A percentile compares a stretch with the other conserved stretches of the same genome.
These are phyloP conservation scores for Lizonia empirigonia DNA, from an alignment of 2,329 filamentous ascomycete species.

Conservation along the genomic window DNA sequence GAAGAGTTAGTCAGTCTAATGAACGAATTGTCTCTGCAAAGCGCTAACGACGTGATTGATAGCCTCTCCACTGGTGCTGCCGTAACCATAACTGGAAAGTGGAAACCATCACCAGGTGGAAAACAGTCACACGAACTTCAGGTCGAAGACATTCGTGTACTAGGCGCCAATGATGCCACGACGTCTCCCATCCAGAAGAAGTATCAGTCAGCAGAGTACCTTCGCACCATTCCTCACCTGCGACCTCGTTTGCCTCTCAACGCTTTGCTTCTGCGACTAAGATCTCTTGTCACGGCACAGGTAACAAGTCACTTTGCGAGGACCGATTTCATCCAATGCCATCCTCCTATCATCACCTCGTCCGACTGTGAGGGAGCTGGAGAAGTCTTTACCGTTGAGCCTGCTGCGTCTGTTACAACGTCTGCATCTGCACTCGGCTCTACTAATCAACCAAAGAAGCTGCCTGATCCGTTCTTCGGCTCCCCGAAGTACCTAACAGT, in stretches of 20 bases:
- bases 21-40: constrained; percentile 1
- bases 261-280: constrained; percentile 77
- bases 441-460: constrained; percentile 31
- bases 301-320: constrained; percentile 76
- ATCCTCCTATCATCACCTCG: constrained; percentile 92
- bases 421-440: constrained; percentile 23
- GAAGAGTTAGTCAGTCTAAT: constrained; percentile 66
- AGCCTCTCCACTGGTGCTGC: constrained; percentile 84
- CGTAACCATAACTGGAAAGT: constrained; percentile 76
- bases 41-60: constrained; percentile 25
- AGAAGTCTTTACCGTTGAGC: constrained; percentile 78
- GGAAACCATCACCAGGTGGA: constrained; percentile 72
- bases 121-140: constrained; percentile 81
- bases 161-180: constrained; percentile 81
- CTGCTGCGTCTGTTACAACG: constrained; percentile 20
- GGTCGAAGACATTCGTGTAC: constrained; percentile 68
- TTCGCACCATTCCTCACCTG: constrained; percentile 87
- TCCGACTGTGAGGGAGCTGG: constrained; percentile 97
- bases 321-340: constrained; percentile 77
- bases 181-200: constrained; percentile 96
- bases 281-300: constrained; percentile 77
- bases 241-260: constrained; percentile 82
- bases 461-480: constrained; percentile 71
- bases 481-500: constrained; percentile 93
- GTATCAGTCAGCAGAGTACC: constrained; percentile 86